Conservation (phyloP, 2,329 filamentous ascomycete genomes). For the Penicillium sp. region DNA sequence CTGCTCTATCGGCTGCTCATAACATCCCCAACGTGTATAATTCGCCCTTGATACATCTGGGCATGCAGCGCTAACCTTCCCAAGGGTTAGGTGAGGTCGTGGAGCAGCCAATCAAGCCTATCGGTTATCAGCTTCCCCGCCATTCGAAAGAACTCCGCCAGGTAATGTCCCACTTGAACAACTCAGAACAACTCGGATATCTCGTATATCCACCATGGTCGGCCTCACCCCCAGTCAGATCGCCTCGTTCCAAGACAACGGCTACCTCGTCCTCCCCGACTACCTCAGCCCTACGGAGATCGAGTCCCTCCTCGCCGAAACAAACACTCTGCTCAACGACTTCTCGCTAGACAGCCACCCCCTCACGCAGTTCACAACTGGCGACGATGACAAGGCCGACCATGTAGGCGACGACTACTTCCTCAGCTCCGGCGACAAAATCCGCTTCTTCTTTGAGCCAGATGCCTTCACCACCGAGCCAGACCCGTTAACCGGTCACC, state of each 20-base stretch:
- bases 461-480: constrained; percentile 61
- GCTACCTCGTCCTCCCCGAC: constrained; percentile 84
- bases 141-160: constrained; percentile 12
- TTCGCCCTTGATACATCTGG: background rate
- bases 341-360: constrained; percentile 85
- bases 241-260: constrained; percentile 74
- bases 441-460: constrained; percentile 97
- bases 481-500: constrained; percentile 51
- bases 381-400: constrained; percentile 65
- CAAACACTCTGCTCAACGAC: constrained; percentile 70
- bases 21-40: background rate
- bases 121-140: constrained; percentile 30
- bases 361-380: constrained; percentile 91
- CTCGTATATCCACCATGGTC: constrained; percentile 17
- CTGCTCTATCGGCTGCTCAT: background rate
- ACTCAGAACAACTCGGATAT: too few relatives aligned
- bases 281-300: constrained; percentile 72
- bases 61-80: background rate
- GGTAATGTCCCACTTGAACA: too few relatives aligned
- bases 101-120: constrained; percentile 16
- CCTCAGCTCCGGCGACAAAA: constrained; percentile 83
- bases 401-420: constrained; percentile 97
- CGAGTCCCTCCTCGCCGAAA: constrained; percentile 71
- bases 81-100: too few relatives aligned
- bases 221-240: constrained; percentile 76